phyloP scores from a whole-genome alignment of 495 filamentous ascomycete genomes.

The Hypoxylon cercidicola region DNA sequence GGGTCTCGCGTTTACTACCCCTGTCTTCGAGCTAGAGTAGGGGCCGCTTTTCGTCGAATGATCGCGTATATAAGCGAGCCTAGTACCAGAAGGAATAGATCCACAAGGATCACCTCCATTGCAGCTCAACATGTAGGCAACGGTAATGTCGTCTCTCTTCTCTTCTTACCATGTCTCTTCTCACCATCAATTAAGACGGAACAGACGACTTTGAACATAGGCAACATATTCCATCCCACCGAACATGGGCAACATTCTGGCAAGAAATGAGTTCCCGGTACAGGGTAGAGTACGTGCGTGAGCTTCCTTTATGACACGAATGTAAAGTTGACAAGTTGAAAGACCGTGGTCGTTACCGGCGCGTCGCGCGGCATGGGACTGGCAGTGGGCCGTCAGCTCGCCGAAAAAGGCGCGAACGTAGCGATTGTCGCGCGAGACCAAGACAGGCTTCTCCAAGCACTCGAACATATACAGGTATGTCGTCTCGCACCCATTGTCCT shows the following conservation, averaged over 20 bases:
- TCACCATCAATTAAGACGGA: no score
- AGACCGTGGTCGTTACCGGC: constrained; percentile 86
- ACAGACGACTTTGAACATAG: no score
- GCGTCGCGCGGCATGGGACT: constrained; percentile 86
- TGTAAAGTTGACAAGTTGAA: neutral
- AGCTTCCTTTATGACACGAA: neutral
- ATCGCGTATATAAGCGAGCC: no score
- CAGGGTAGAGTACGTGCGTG: constrained; percentile 8
- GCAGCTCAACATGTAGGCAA: no score
- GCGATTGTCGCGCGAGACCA: constrained; percentile 77
- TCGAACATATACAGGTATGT: constrained; percentile 68
- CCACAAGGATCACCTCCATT: no score
- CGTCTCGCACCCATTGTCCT: neutral
- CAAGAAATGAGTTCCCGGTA: constrained; percentile 9
- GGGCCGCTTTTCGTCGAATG: no score
- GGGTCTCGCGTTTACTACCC: no score
- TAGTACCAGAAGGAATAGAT: no score
- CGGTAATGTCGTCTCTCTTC: neutral
- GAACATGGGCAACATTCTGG: neutral
- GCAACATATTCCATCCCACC: neutral
- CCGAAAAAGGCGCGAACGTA: constrained; percentile 80
- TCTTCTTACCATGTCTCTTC: neutral
- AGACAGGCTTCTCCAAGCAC: constrained; percentile 69
- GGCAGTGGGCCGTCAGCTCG: constrained; percentile 71
- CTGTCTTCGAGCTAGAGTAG: no score